Percentiles rank a stretch among this genome's conserved stretches.
These are phyloP conservation scores for Parathielavia appendiculata DNA, from an alignment of 495 filamentous ascomycete species.

Conservation along the genomic window DNA sequence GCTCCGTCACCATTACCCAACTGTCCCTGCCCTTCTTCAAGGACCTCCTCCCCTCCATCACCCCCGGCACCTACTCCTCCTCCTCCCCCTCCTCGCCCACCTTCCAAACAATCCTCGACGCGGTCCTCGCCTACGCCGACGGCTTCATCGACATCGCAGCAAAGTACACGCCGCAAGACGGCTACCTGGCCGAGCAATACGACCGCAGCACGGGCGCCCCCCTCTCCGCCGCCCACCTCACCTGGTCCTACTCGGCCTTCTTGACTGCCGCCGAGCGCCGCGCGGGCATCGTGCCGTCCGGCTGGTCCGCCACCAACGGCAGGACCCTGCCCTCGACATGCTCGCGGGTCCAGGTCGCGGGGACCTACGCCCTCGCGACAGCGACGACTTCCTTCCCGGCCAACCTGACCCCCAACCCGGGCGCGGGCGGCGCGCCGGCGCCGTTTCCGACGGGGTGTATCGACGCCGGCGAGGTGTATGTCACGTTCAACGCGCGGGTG, in stretches of 20 bases:
- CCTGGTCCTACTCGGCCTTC: conserved; percentile 67
- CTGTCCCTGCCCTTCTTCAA: conserved; percentile 55
- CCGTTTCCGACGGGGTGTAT: conserved; percentile 39
- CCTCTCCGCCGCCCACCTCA: conserved; percentile 56
- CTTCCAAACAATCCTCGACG: conserved; percentile 48
- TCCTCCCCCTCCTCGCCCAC: conserved; percentile 36
- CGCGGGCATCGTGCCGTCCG: conserved; percentile 46
- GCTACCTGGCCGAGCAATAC: conserved; percentile 59
- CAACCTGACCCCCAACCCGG: conserved; percentile 42
- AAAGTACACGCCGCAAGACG: conserved; percentile 46
- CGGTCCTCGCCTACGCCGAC: conserved; percentile 59
- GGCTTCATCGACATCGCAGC: conserved; percentile 54
- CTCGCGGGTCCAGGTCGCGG: conserved; percentile 45
- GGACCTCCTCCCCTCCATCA: conserved; percentile 44
- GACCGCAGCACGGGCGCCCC: conserved; percentile 46
- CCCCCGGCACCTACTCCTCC: conserved; percentile 48
- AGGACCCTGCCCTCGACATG: conserved; percentile 53
- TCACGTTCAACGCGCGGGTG: conserved; percentile 56
- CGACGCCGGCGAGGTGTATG: conserved; percentile 44
- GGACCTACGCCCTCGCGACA: conserved; percentile 55
- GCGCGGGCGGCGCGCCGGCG: conserved; percentile 28
- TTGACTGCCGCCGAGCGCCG: conserved; percentile 51
- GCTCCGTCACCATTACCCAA: conserved; percentile 49
- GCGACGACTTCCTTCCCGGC: conserved; percentile 52
- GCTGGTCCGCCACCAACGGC: conserved; percentile 45